Evolutionary conservation across 2,329 filamentous ascomycete species (phyloP), one percentile per base, ranked within the genome.

Genomic region (Zarea fungicola): DNA sequence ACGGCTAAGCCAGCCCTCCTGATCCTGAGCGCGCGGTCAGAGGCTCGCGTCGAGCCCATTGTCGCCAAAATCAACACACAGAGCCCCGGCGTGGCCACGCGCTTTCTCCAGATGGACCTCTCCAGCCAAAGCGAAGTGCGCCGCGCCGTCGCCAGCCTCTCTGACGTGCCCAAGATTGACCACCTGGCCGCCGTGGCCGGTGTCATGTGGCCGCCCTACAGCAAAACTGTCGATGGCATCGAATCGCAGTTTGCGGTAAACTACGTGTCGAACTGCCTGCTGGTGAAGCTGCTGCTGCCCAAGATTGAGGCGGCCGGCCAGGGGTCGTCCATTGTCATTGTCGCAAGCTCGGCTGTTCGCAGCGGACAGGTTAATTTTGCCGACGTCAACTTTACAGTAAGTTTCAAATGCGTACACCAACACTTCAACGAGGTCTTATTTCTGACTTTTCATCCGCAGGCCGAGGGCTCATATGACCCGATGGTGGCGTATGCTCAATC

Each of bases 231-330:
- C 1, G 49, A 59, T 5, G 56, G 56, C 1, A 40, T 57, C 14
- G 57, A 57, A 53, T 58, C 58, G 0, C 75, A 79, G 50, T 73
- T 80, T 54, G 76, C 68, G 25, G 72, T 68, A 6, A 78, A 80
- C 55, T 71, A 79, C 55, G 58, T 81, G 4, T 67, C 62, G 6
- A 74, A 78, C 53, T 80, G 80, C 61, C 65, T 78, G 0, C 64
- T 80, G 10, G 72, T 75, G 54, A 64, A 75, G 14, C 64, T 78
- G 1, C 3, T 32, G 5, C 3, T n/a, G n/a, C 16, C 6, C 4
- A 16, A 23, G 26, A 16, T n/a, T 3, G 14, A 32, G 21, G 19
- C 29, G 6, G 28, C 29, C 8, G 29, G n/a, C 10, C 28, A 14
- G 5, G 41, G 41, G 3, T 39, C 36, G 13, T 39, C 19, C 9